Conservation (phyloP, 2,329 filamentous ascomycete species). For the Orbilia oligospora region DNA sequence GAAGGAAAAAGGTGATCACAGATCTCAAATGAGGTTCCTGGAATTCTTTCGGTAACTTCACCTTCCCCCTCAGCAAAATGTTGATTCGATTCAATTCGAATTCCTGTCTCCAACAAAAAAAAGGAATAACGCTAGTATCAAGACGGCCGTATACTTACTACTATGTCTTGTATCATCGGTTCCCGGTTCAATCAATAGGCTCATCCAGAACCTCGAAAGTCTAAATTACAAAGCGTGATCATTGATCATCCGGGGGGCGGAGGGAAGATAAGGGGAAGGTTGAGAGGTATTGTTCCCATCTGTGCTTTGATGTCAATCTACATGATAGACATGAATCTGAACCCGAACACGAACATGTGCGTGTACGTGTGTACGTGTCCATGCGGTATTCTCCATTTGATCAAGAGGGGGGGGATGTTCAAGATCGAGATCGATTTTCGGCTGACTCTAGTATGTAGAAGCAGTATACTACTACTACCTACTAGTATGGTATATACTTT, state of each 20-base stretch:
- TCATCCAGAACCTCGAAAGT: slow-evolving; percentile 4
- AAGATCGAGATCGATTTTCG: slow-evolving; percentile 15
- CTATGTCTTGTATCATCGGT: not conserved
- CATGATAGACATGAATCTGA: no score
- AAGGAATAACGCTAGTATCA: slow-evolving; percentile 5
- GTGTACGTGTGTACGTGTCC: not conserved
- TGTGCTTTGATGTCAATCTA: slow-evolving; percentile 6
- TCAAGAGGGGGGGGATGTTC: not conserved
- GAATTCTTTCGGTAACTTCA: no score
- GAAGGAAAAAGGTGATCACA: no score
- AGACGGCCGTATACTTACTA: slow-evolving; percentile 23
- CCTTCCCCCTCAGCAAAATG: no score
- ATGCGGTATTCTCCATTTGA: slow-evolving; percentile 14
- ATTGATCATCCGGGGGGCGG: not conserved
- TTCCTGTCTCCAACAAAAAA: no score
- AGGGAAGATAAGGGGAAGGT: not conserved
- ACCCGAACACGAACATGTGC: no score
- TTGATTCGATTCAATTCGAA: no score
- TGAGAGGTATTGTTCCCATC: slow-evolving; percentile 12
- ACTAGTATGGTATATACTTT: not conserved
- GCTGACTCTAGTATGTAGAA: no score
- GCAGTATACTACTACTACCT: no score
- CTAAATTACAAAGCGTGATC: not conserved
- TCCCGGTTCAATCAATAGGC: not conserved
- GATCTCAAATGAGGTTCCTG: not conserved